Evolutionary conservation across 352 stramenopile genomes (phyloP), one percentile per base, ranked within the genome.

Genomic region (Lagenidium giganteum): DNA sequence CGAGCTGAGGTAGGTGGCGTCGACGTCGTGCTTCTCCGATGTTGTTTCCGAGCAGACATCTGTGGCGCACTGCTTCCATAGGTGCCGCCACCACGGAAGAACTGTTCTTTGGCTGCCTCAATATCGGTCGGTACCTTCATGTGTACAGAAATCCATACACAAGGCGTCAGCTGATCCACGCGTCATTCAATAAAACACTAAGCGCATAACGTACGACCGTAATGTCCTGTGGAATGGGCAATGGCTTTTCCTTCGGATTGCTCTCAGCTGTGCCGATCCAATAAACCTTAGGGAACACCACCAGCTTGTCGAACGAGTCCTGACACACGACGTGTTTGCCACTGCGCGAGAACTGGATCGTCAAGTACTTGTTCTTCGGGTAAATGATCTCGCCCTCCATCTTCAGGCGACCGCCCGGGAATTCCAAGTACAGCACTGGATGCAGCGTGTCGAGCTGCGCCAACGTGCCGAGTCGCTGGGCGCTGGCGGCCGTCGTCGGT

Each of bases 241-340:
- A n/a, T n/a, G n/a, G n/a, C n/a, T n/a, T n/a, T n/a, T n/a, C n/a
- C n/a, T n/a, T n/a, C n/a, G 28, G 28, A 32, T 32, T 32, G 9
- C 14, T 14, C 14, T 32, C 28, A 32, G 28, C 28, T 9, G 28
- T 14, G 8, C 36, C 36, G 23, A 42, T 28, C 36, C 36, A 42
- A 9, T 9, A 29, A 21, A 42, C 36, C 7, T 18, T 9, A 17
- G 36, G 36, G 20, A 42, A 42, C 17, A 21, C 27, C 8, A 42
- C 36, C 7, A 42, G 9, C 7, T 16, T 7, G 23, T 42, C 36
- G 27, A 29, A 42, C 8, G 27, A n/a, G 12, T 42, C 17, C 36
- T 42, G 17, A 42, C 36, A 42, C 8, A 42, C 36, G 8, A 42
- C 36, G 33, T 21, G 33, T 32, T 32, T 32, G 28, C 28, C 28